phyloP scores from a whole-genome alignment of 441 rosid species.

The Flueggea neowawraea region DNA sequence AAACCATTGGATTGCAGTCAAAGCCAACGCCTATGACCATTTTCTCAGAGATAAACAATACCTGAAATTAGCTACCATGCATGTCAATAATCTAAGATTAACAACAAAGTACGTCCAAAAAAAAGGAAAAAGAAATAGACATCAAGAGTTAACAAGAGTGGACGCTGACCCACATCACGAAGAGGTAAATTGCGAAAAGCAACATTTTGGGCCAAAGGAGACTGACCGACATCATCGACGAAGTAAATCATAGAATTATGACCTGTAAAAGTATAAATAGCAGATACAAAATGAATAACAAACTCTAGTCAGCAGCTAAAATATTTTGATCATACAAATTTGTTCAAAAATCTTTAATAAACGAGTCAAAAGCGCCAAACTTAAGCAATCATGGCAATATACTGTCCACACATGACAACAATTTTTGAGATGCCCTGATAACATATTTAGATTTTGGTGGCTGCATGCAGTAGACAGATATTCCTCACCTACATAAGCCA shows the following conservation, averaged over 20 bases:
- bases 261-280: slow-evolving; percentile 46
- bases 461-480: slow-evolving; percentile 16
- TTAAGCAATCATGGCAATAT: neutral
- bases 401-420: neutral
- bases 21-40: slow-evolving; percentile 92
- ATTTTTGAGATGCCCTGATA: neutral
- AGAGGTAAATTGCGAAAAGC: slow-evolving; percentile 96
- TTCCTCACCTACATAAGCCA: slow-evolving; percentile 95
- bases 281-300: too few relatives aligned
- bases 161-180: slow-evolving; percentile 99
- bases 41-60: slow-evolving; percentile 89
- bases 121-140: slow-evolving; percentile 4
- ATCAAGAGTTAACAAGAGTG: slow-evolving; percentile 41
- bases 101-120: slow-evolving; percentile 14
- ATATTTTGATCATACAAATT: too few relatives aligned
- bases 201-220: slow-evolving; percentile 92
- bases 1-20: slow-evolving; percentile 93
- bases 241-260: slow-evolving; percentile 97
- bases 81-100: slow-evolving; percentile 7
- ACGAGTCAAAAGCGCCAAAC: neutral
- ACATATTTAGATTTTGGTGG: neutral
- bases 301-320: too few relatives aligned
- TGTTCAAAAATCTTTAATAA: too few relatives aligned
- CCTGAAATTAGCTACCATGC: slow-evolving; percentile 39
- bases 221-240: slow-evolving; percentile 96